These are phyloP conservation scores for Rugonectria rugulosa DNA, from an alignment of 2,329 filamentous ascomycete genomes.

Conservation along the genomic window DNA sequence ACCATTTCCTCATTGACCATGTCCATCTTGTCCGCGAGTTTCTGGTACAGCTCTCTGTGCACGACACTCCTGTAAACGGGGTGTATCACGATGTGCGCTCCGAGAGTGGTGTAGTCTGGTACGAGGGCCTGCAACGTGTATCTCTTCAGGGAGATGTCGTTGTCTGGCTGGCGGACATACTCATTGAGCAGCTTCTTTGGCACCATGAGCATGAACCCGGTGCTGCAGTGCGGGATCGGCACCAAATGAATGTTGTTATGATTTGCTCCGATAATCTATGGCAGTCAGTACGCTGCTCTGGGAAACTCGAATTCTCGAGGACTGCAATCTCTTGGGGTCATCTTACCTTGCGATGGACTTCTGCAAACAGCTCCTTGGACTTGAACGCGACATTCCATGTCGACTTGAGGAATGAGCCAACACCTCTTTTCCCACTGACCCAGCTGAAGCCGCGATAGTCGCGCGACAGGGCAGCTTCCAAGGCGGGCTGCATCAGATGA, in stretches of 20 bases:
- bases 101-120: slow-evolving; percentile 20
- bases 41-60: slow-evolving; percentile 22
- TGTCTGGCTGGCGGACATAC: slow-evolving; percentile 23
- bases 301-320: not conserved
- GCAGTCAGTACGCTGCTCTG: not conserved
- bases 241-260: slow-evolving; percentile 22
- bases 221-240: slow-evolving; percentile 23
- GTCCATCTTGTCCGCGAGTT: slow-evolving; percentile 19
- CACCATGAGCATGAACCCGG: slow-evolving; percentile 25
- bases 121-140: slow-evolving; percentile 23
- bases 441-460: slow-evolving; percentile 19
- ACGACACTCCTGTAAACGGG: slow-evolving; percentile 25
- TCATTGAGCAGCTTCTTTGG: slow-evolving; percentile 22
- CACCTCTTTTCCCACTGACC: slow-evolving; percentile 21
- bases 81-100: slow-evolving; percentile 22
- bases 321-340: not conserved
- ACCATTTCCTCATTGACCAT: slow-evolving; percentile 25
- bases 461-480: slow-evolving; percentile 16
- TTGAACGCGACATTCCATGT: slow-evolving; percentile 20
- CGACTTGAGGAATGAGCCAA: slow-evolving; percentile 17
- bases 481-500: slow-evolving; percentile 19
- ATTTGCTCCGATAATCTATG: slow-evolving; percentile 16
- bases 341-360: slow-evolving; percentile 16
- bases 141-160: slow-evolving; percentile 25
- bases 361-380: slow-evolving; percentile 16